Evolutionary conservation across 2,329 filamentous ascomycete genomes (phyloP), one percentile per base, ranked within the genome.

Genomic region (Fusarium sp.): DNA sequence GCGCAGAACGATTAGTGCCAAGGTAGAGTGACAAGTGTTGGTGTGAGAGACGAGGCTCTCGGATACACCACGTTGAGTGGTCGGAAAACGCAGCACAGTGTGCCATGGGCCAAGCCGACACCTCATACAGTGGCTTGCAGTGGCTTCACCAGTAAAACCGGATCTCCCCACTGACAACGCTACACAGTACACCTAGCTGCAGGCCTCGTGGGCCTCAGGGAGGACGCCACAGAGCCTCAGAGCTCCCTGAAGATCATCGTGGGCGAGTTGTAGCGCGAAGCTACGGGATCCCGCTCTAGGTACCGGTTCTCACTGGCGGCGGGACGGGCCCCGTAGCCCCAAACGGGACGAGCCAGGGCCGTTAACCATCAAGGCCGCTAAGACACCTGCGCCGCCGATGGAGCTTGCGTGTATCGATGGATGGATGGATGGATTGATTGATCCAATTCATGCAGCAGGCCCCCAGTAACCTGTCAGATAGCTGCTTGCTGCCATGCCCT

Each of bases 1-100:
- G 63, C 66, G 46, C 71, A 46, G 57, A 60, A 58, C 43, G 60
- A 67, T 65, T 70, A 63, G 63, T 71, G 67, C 65, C 52, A 46
- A 70, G 36, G 67, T 70, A 70, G 54, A 70, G 67, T 61, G 57
- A 70, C 67, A 71, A 71, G 23, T 23, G 23, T 23, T 23, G 23
- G 23, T 18, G 34, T 46, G 40, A 13, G 23, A 34, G 15, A 65
- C 41, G 62, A 69, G 62, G 66, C 66, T 69, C 66, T 50, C 41
- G 66, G 51, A 53, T 51, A 34, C 30, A 15, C 59, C 37, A 59
- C 53, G 44, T 11, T 57, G 48, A 70, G 67, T 65, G 63, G 67
- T 43, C 28, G 36, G 40, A 37, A 46, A 65, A 23, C 23, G 23
- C 36, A 54, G 51, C 46, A 70, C 67, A 65, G 67, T 70, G 67